These are phyloP conservation scores for Lachancea nothofagi DNA, from an alignment of 805 yeast species.

Conservation along the genomic window DNA sequence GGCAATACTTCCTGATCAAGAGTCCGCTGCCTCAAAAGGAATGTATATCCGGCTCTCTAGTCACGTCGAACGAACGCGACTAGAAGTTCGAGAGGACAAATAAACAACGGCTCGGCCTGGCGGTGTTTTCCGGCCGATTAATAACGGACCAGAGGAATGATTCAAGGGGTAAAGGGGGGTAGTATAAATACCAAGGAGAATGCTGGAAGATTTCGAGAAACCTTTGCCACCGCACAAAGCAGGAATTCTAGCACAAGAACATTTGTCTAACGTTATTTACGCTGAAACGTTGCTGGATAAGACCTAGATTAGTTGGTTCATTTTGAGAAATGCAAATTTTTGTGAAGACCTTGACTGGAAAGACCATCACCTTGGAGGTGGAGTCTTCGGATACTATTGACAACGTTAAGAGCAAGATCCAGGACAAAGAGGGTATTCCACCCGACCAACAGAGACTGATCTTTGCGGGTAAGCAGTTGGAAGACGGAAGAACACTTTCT, in stretches of 20 bases:
- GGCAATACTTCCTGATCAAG: too few relatives aligned
- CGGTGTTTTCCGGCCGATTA: neutral
- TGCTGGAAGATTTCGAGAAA: neutral
- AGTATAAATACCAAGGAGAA: slow-evolving; percentile 9
- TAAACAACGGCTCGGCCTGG: neutral
- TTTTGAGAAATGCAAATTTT: slow-evolving; percentile 89
- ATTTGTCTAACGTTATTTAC: too few relatives aligned
- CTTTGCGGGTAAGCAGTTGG: slow-evolving; percentile 91
- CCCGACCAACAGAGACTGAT: slow-evolving; percentile 78
- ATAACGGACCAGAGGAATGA: slow-evolving; percentile 5
- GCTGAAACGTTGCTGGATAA: too few relatives aligned
- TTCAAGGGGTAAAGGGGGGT: neutral
- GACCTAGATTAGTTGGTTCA: too few relatives aligned
- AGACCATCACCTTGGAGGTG: slow-evolving; percentile 94
- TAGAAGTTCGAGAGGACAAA: neutral
- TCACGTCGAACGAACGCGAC: too few relatives aligned
- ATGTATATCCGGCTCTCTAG: too few relatives aligned
- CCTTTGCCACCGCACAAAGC: slow-evolving; percentile 5
- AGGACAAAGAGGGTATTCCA: slow-evolving; percentile 68
- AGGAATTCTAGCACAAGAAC: too few relatives aligned
- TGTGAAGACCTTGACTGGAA: slow-evolving; percentile 85
- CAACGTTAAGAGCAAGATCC: slow-evolving; percentile 89
- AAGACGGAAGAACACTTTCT: slow-evolving; percentile 86
- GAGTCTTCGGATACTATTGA: slow-evolving; percentile 97
- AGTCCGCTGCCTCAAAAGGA: too few relatives aligned